Percentiles rank a stretch among this genome's conserved stretches.
Conservation (phyloP, 306 rosid species). For the Vigna nakashimae region DNA sequence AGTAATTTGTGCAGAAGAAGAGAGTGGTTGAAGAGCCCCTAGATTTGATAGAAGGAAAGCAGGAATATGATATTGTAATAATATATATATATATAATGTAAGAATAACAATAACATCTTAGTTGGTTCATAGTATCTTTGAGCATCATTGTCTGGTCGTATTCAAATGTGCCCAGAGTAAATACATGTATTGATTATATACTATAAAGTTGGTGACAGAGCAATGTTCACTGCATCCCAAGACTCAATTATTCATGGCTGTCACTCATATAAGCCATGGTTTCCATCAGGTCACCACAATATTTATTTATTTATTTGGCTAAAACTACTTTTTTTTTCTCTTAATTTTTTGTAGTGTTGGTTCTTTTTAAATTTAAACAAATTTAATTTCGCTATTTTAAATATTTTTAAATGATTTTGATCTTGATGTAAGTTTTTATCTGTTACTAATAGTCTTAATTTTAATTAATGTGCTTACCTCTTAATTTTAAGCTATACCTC, state of each 20-base stretch:
- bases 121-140: background rate
- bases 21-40: background rate
- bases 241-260: background rate
- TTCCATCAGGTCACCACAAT: background rate
- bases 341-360: too few relatives aligned
- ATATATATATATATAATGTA: too few relatives aligned
- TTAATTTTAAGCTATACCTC: too few relatives aligned
- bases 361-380: too few relatives aligned
- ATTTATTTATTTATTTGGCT: too few relatives aligned
- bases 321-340: too few relatives aligned
- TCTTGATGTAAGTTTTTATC: too few relatives aligned
- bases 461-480: too few relatives aligned
- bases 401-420: too few relatives aligned
- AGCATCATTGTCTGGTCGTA: conserved; percentile 23
- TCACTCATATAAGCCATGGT: background rate
- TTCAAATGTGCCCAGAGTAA: conserved; percentile 11
- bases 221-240: background rate
- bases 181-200: background rate
- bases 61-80: background rate
- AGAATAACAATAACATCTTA: background rate
- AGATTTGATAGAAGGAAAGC: conserved; percentile 12
- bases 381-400: too few relatives aligned
- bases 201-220: background rate
- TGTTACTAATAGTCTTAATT: too few relatives aligned
- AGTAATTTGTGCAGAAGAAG: background rate